These are phyloP conservation scores for Geotrichum bryndzae DNA, from an alignment of 1,139 yeast species.

Conservation along the genomic window DNA sequence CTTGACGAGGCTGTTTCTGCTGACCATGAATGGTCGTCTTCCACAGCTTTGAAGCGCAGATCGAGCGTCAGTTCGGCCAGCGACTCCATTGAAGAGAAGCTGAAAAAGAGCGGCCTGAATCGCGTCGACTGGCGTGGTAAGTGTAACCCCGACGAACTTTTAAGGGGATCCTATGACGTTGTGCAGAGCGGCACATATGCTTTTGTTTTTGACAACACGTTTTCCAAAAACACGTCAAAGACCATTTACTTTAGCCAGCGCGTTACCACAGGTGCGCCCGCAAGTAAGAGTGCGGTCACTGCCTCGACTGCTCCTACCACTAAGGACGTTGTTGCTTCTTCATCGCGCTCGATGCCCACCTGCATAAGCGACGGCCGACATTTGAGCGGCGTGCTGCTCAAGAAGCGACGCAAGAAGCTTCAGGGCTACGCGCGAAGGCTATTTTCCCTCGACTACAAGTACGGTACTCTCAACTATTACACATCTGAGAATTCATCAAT, in stretches of 20 bases:
- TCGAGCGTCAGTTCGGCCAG: not conserved
- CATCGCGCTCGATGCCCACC: conserved; percentile 8
- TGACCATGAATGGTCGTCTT: not conserved
- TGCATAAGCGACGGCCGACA: conserved; percentile 28
- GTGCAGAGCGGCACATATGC: conserved; percentile 62
- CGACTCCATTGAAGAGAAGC: conserved; percentile 30
- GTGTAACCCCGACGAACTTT: conserved; percentile 34
- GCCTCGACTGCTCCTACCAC: not conserved
- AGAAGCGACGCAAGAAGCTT: conserved; percentile 71
- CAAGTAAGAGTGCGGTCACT: not conserved
- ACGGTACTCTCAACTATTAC: conserved; percentile 79
- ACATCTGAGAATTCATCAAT: conserved; percentile 61
- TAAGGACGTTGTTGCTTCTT: conserved; percentile 2
- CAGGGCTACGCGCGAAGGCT: conserved; percentile 86
- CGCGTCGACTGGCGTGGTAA: conserved; percentile 35
- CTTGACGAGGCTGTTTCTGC: not conserved
- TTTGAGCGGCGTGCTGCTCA: conserved; percentile 67
- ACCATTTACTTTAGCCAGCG: conserved; percentile 65
- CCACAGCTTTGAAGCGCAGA: conserved; percentile 4
- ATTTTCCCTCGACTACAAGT: conserved; percentile 73
- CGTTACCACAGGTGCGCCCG: conserved; percentile 25
- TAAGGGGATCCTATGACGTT: conserved; percentile 56
- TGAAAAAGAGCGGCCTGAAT: conserved; percentile 33
- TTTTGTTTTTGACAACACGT: conserved; percentile 85
- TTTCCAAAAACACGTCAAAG: conserved; percentile 79